A percentile compares a stretch with the other conserved stretches of the same genome.
These are phyloP conservation scores for Blastobotrys buckinghamii DNA, from an alignment of 1,139 yeast species.

Conservation along the genomic window DNA sequence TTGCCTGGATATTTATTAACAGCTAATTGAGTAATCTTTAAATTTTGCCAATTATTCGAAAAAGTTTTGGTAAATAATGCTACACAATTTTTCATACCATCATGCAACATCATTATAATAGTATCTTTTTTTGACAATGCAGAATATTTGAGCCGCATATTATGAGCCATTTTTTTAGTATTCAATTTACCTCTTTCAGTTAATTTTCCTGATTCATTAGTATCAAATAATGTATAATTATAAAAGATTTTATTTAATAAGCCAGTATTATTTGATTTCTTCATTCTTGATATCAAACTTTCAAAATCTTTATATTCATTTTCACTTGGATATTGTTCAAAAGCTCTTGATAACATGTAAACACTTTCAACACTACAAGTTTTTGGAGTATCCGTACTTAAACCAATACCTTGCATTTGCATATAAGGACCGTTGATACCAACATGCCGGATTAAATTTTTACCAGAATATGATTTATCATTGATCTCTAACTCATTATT, in stretches of 20 bases:
- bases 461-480: not conserved
- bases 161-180: not conserved
- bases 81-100: not conserved
- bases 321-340: slow-evolving; percentile 4
- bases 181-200: not conserved
- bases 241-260: not conserved
- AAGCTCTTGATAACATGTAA: slow-evolving; percentile 5
- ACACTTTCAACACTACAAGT: slow-evolving; percentile 1
- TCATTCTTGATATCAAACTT: not conserved
- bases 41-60: not conserved
- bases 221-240: slow-evolving; percentile 2
- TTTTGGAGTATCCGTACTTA: not conserved
- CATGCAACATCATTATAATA: not conserved
- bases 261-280: not conserved
- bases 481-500: not conserved
- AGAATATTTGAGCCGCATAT: slow-evolving; percentile 3
- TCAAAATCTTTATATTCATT: slow-evolving; percentile 2
- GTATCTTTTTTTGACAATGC: not conserved
- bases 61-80: not conserved
- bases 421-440: slow-evolving; percentile 7
- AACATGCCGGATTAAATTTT: not conserved
- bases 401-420: slow-evolving; percentile 1
- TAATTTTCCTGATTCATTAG: not conserved
- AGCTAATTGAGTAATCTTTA: not conserved
- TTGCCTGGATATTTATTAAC: not conserved